A percentile compares a stretch with the other conserved stretches of the same genome.
These are phyloP conservation scores for Schrenkiella parvula DNA, from an alignment of 345 rosid genomes.

Conservation along the genomic window DNA sequence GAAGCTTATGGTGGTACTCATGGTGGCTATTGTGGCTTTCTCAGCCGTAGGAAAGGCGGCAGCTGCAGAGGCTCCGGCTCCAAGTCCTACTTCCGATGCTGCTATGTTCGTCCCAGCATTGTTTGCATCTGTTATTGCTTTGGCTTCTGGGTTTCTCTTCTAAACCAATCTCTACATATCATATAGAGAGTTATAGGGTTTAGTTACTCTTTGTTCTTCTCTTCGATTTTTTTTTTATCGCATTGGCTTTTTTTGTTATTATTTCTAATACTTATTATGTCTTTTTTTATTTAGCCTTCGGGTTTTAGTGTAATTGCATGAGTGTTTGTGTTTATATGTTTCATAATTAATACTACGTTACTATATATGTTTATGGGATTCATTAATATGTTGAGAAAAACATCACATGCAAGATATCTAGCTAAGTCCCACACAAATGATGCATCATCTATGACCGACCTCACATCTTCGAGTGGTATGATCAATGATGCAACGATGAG, in stretches of 20 bases:
- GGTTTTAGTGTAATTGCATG: constrained; percentile 14
- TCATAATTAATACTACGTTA: neutral
- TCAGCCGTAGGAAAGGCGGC: constrained; percentile 30
- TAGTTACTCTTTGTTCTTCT: neutral
- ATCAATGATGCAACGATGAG: constrained; percentile 16
- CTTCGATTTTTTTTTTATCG: neutral
- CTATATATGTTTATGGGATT: constrained; percentile 5
- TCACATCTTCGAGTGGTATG: constrained; percentile 10
- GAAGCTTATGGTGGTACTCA: constrained; percentile 25
- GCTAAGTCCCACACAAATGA: neutral
- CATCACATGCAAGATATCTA: neutral
- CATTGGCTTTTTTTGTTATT: neutral
- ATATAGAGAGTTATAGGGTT: constrained; percentile 11
- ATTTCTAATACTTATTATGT: too few relatives aligned
- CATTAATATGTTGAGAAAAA: neutral
- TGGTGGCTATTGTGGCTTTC: constrained; percentile 34
- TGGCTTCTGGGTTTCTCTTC: constrained; percentile 30
- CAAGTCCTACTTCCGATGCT: constrained; percentile 39
- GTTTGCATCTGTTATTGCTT: constrained; percentile 36
- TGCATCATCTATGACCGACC: neutral
- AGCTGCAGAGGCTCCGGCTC: constrained; percentile 36
- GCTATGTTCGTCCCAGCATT: constrained; percentile 30
- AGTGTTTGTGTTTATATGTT: constrained; percentile 18
- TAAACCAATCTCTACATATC: constrained; percentile 18
- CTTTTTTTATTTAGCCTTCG: too few relatives aligned